These are phyloP conservation scores for Rosa hybrid DNA, from an alignment of 331 rosid species.

Conservation along the genomic window DNA sequence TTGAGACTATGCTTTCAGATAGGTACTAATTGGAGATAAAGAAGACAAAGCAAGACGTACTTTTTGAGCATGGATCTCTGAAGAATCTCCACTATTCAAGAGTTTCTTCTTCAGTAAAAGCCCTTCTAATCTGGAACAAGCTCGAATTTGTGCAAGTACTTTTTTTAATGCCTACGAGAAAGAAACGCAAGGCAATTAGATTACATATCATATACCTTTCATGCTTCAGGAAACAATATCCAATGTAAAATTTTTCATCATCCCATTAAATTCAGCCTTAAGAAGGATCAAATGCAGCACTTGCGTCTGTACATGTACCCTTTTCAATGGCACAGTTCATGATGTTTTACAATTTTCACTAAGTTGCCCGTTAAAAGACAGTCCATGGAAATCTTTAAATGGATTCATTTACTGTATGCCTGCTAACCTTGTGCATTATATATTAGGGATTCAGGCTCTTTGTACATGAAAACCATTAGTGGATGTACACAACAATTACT, in stretches of 20 bases:
- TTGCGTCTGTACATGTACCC: not conserved
- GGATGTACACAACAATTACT: not conserved
- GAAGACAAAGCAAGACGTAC: constrained; percentile 33
- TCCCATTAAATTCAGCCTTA: not conserved
- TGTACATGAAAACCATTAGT: not conserved
- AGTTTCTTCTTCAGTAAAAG: constrained; percentile 71
- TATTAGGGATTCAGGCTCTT: not conserved
- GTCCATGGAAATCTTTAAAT: no score
- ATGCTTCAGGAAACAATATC: not conserved
- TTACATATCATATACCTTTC: constrained; percentile 15
- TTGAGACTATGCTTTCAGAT: not conserved
- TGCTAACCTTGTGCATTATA: not conserved
- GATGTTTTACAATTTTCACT: no score
- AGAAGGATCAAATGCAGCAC: not conserved
- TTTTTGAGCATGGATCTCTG: constrained; percentile 89
- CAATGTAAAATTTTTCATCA: not conserved
- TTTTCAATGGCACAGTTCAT: not conserved
- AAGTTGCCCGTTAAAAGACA: no score
- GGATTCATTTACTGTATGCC: no score
- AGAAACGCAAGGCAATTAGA: constrained; percentile 18
- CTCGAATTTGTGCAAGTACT: constrained; percentile 79
- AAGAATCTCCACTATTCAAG: constrained; percentile 72
- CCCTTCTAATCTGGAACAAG: constrained; percentile 86
- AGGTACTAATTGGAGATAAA: not conserved
- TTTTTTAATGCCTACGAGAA: constrained; percentile 70